These are phyloP conservation scores for Starmerella kuoi DNA, from an alignment of 805 yeast genomes.

Conservation along the genomic window DNA sequence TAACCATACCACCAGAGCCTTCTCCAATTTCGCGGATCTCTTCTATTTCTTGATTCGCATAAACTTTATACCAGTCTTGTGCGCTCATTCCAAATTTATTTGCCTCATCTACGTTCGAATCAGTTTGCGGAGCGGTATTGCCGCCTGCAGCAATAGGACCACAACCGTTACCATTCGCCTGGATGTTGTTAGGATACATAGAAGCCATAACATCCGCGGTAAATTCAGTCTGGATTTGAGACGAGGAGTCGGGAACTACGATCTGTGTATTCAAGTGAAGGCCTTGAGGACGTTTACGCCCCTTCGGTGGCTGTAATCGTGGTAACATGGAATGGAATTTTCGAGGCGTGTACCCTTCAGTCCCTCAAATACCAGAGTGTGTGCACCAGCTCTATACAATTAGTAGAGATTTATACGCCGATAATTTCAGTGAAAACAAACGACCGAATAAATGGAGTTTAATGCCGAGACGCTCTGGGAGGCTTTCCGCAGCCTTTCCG, in stretches of 20 bases:
- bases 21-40: constrained; percentile 73
- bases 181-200: constrained; percentile 6
- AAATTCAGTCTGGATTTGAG: constrained; percentile 13
- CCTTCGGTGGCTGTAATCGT: constrained; percentile 20
- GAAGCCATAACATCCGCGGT: constrained; percentile 18
- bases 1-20: constrained; percentile 88
- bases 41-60: constrained; percentile 34
- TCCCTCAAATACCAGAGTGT: no score
- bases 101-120: not conserved
- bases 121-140: not conserved
- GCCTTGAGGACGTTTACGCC: constrained; percentile 18
- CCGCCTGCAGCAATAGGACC: not conserved
- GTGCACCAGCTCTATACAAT: no score
- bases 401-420: no score
- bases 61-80: constrained; percentile 18
- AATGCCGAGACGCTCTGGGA: no score
- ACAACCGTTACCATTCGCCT: not conserved
- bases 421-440: no score
- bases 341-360: no score
- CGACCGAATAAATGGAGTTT: no score
- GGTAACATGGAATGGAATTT: no score
- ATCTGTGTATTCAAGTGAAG: constrained; percentile 16
- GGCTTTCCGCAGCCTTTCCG: no score
- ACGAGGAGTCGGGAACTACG: constrained; percentile 1
- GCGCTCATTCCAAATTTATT: constrained; percentile 13